Evolutionary conservation across 495 filamentous ascomycete species (phyloP).

Genomic region (Penicillium alfredii): DNA sequence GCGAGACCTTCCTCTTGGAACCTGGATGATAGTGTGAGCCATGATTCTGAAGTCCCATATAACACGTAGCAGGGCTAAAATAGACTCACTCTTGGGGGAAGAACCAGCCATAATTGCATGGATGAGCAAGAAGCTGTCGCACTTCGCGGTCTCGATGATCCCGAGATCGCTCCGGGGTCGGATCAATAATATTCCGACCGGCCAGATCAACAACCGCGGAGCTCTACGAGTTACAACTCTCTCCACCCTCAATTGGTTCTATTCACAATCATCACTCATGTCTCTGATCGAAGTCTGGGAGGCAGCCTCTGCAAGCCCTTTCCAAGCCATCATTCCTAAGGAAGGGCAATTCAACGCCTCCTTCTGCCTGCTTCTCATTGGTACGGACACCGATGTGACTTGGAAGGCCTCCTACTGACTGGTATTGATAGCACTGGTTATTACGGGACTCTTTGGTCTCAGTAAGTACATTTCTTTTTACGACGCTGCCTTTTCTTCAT

Average conservation of each 20-base stretch:
- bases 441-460: constrained; percentile 71
- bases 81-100: constrained; percentile 21
- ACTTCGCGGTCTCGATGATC: background rate
- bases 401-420: constrained; percentile 17
- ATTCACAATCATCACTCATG: constrained; percentile 33
- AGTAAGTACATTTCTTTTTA: constrained; percentile 52
- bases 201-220: constrained; percentile 12
- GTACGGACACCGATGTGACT: constrained; percentile 34
- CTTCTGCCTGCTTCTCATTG: constrained; percentile 66
- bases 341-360: constrained; percentile 76
- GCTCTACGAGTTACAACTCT: constrained; percentile 9
- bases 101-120: constrained; percentile 18
- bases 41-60: too few species aligned
- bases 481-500: background rate
- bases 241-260: constrained; percentile 4
- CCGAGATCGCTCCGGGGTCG: too few species aligned
- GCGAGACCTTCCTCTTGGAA: constrained; percentile 72
- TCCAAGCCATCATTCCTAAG: constrained; percentile 74
- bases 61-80: background rate
- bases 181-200: constrained; percentile 15
- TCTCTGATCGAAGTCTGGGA: constrained; percentile 87
- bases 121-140: background rate
- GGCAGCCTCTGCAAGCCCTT: constrained; percentile 77
- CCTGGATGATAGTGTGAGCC: constrained; percentile 32
- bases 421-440: constrained; percentile 42